Evolutionary conservation across 495 filamentous ascomycete genomes (phyloP).

Genomic region (Aspergillus funiculosus): DNA sequence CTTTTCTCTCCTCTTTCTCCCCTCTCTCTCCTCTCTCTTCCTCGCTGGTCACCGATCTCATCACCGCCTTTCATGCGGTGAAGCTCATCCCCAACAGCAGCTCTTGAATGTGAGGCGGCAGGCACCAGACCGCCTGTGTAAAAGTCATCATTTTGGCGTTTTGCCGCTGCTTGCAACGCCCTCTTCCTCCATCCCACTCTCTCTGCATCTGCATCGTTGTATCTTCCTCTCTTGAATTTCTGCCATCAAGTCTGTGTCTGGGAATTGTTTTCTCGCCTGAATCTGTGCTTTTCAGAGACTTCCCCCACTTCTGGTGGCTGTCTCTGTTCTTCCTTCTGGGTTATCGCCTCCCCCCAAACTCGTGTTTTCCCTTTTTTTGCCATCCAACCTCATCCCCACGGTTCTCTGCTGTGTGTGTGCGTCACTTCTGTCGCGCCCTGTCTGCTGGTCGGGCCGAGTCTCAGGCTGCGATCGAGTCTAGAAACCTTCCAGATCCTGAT

Average conservation of each 20-base stretch:
- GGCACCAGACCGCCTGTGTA: slow-evolving; percentile 38
- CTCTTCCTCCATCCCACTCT: slow-evolving; percentile 21
- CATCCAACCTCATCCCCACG: slow-evolving; percentile 14
- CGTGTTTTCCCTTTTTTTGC: slow-evolving; percentile 18
- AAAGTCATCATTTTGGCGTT: slow-evolving; percentile 42
- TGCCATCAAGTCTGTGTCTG: slow-evolving; percentile 3
- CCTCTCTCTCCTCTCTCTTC: not conserved
- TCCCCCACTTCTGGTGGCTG: slow-evolving; percentile 8
- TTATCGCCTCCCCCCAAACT: slow-evolving; percentile 2
- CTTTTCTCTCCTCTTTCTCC: slow-evolving; percentile 7
- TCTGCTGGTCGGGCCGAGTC: not conserved
- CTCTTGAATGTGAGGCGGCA: slow-evolving; percentile 24
- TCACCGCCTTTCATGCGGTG: slow-evolving; percentile 47
- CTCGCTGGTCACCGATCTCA: slow-evolving; percentile 25
- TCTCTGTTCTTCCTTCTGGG: slow-evolving; percentile 3
- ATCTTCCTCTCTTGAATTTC: slow-evolving; percentile 3
- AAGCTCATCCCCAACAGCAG: slow-evolving; percentile 27
- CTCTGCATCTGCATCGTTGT: slow-evolving; percentile 2
- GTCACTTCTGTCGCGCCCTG: slow-evolving; percentile 5
- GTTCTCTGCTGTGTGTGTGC: slow-evolving; percentile 16
- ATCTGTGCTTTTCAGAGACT: not conserved
- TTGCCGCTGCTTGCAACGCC: slow-evolving; percentile 31
- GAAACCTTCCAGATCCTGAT: not conserved
- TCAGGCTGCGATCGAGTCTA: not conserved
- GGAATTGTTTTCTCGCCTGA: not conserved